Evolutionary conservation across 441 rosid genomes (phyloP).

Genomic region (Arabidopsis hybrid): DNA sequence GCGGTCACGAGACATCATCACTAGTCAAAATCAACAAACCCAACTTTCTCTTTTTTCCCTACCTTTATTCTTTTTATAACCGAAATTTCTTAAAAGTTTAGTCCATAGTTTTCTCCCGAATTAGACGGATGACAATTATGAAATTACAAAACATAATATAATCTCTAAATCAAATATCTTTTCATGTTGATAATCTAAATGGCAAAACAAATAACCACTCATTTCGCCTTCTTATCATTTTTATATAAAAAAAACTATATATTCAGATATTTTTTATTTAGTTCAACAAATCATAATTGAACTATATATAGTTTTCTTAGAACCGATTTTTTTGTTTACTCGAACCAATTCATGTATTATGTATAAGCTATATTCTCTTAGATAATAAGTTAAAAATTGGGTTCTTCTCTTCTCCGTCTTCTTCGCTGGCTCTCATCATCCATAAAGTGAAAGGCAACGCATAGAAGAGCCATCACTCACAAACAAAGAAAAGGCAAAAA

Average conservation of each 20-base stretch:
- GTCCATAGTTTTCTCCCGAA: constrained; percentile 28
- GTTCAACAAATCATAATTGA: not conserved
- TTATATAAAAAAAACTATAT: not conserved
- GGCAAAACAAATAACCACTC: not conserved
- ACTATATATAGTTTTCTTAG: not conserved
- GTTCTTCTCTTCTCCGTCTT: constrained; percentile 48
- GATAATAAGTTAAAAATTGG: constrained; percentile 36
- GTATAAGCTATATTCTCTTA: constrained; percentile 9
- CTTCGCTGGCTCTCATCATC: constrained; percentile 48
- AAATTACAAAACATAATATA: constrained; percentile 18
- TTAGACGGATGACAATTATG: constrained; percentile 6
- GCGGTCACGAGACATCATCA: constrained; percentile 48
- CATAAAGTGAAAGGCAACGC: constrained; percentile 68
- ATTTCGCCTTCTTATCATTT: not conserved
- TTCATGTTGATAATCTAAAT: not conserved
- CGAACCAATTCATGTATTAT: not conserved
- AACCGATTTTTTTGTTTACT: not conserved
- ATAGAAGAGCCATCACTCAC: constrained; percentile 59
- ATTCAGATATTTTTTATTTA: not conserved
- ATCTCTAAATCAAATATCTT: constrained; percentile 9
- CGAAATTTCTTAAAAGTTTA: constrained; percentile 15
- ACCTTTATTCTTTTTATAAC: constrained; percentile 33
- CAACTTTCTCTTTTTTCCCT: constrained; percentile 39
- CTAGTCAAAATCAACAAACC: constrained; percentile 70
- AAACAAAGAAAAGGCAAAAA: constrained; percentile 49